Evolutionary conservation across 2,329 filamentous ascomycete genomes (phyloP), one percentile per base, ranked within the genome.

Genomic region (Penicillium occitanis): DNA sequence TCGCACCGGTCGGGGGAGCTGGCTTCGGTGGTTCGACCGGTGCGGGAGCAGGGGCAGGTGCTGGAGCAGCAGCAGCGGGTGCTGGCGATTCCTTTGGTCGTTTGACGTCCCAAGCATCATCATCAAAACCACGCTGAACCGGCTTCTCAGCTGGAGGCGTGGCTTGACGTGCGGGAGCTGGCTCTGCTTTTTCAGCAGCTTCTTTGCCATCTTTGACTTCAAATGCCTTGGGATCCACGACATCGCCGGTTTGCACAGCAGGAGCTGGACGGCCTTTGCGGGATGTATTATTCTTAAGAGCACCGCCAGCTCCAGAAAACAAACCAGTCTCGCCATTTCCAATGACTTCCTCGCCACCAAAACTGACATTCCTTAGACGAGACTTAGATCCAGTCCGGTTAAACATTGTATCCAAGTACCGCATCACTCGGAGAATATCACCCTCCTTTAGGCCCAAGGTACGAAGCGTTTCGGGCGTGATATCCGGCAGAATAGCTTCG

Each of bases 61-160:
- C 72, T 25, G 83, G 71, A 37, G 75, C 66, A 11, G 65, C 28
- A 19, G 65, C 28, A 19, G 65, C 61, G 13, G 65, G 22, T 28
- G 61, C n/a, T n/a, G 62, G 46, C 8, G 66, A 50, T 35, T 22
- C 65, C 74, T 88, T 90, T 14, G 90, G 86, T 19, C 92, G 91
- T 80, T 97, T 97, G 60, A 97, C 90, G 73, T 96, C 92, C 95
- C 95, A 99, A 8, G 95, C 95, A 81, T 98, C 92, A 74, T 98
- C 95, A 61, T 99, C 95, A 73, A 98, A 98, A 2, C 92, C 92
- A 67, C 83, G 81, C 50, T 79, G 73, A 42, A 78, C 78, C 61
- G 81, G 81, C 67, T 86, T 83, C 44, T 84, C 81, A 44, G 80
- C 76, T 4, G 79, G 71, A 44, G 87, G 81, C 57, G 85, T 75